phyloP scores from a whole-genome alignment of 495 filamentous ascomycete species.

The Apodospora peruviana region DNA sequence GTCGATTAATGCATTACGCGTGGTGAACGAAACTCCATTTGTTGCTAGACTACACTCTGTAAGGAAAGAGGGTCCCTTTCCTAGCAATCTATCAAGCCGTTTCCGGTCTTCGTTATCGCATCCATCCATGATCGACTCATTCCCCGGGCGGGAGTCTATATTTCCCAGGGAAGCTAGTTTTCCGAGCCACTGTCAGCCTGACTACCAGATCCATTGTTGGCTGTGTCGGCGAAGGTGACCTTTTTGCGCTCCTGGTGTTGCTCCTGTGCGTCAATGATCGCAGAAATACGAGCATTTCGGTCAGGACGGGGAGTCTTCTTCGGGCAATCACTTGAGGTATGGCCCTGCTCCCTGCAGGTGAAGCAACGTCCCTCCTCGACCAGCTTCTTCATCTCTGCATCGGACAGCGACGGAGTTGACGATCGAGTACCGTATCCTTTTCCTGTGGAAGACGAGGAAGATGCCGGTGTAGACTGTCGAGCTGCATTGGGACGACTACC shows the following conservation, averaged over 20 bases:
- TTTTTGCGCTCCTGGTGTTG: background rate
- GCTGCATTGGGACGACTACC: background rate
- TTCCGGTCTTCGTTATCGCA: background rate
- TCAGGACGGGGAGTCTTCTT: background rate
- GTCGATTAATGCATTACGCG: background rate
- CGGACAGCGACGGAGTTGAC: too few relatives aligned
- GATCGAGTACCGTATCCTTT: background rate
- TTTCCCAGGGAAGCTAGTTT: constrained; percentile 2
- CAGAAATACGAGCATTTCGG: background rate
- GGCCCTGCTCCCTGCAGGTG: background rate
- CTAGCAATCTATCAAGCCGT: background rate
- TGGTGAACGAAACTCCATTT: constrained; percentile 1
- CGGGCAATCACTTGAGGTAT: background rate
- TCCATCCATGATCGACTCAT: background rate
- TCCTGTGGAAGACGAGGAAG: background rate
- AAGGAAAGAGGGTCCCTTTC: background rate
- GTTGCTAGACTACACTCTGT: background rate
- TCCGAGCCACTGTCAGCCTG: background rate
- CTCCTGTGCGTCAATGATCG: too few relatives aligned
- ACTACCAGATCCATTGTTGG: background rate
- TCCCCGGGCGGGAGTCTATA: background rate
- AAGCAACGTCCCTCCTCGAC: background rate
- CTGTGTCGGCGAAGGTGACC: background rate
- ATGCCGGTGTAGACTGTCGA: background rate
- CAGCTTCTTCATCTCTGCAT: background rate